These are phyloP conservation scores for Lepidium aucheri DNA, from an alignment of 345 rosid genomes.

Conservation along the genomic window DNA sequence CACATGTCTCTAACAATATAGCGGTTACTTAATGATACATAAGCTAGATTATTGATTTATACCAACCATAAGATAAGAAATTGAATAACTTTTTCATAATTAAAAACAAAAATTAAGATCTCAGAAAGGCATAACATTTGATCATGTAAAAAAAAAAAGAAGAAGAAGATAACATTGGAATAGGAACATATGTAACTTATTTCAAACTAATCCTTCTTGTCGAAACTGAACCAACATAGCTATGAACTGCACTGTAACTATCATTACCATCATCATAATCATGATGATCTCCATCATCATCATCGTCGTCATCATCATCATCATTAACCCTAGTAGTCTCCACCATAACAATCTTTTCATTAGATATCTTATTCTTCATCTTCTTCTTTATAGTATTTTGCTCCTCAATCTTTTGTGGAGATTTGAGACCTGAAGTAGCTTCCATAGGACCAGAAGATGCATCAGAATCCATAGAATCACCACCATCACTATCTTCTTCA, in stretches of 20 bases:
- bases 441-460: slow-evolving; percentile 64
- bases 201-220: slow-evolving; percentile 20
- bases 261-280: slow-evolving; percentile 19
- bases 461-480: slow-evolving; percentile 73
- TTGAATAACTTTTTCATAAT: slow-evolving; percentile 37
- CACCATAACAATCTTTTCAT: slow-evolving; percentile 19
- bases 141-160: slow-evolving; percentile 45
- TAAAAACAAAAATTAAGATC: slow-evolving; percentile 7
- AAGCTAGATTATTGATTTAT: not conserved
- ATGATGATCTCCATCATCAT: not conserved
- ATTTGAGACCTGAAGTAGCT: slow-evolving; percentile 12
- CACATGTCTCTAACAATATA: not conserved
- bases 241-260: slow-evolving; percentile 26
- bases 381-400: slow-evolving; percentile 1
- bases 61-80: slow-evolving; percentile 40
- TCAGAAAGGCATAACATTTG: not conserved
- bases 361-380: slow-evolving; percentile 7
- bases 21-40: not conserved
- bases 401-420: slow-evolving; percentile 11
- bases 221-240: slow-evolving; percentile 20
- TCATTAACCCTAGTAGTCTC: slow-evolving; percentile 19
- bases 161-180: slow-evolving; percentile 39
- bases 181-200: slow-evolving; percentile 33
- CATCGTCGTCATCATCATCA: not conserved
- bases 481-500: slow-evolving; percentile 15